Percentiles rank a stretch among this genome's conserved stretches.
Conservation (phyloP, 352 stramenopile species). For the Achlya hypogyna region DNA sequence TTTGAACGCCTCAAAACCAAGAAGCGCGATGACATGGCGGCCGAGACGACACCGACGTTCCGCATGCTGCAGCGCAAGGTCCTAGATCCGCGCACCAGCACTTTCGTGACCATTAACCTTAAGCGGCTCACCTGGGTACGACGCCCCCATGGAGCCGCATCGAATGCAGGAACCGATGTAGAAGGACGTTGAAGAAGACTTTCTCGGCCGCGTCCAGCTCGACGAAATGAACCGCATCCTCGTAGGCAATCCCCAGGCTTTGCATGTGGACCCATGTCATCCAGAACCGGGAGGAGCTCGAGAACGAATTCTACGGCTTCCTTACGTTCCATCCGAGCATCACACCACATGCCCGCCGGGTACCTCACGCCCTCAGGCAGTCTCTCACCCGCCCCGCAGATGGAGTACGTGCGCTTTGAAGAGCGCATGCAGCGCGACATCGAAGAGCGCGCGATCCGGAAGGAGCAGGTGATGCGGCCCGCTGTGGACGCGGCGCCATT, state of each 20-base stretch:
- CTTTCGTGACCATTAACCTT: background rate
- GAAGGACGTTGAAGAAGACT: conserved; percentile 48
- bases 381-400: conserved; percentile 8
- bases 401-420: conserved; percentile 45
- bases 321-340: conserved; percentile 42
- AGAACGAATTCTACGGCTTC: conserved; percentile 32
- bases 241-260: background rate
- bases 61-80: background rate
- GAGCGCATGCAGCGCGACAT: conserved; percentile 47
- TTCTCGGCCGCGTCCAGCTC: conserved; percentile 51
- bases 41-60: conserved; percentile 1
- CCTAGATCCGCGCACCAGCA: background rate
- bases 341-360: conserved; percentile 27
- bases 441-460: conserved; percentile 32
- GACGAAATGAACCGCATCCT: conserved; percentile 40
- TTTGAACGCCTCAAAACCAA: conserved; percentile 15
- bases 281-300: conserved; percentile 34
- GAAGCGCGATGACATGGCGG: background rate
- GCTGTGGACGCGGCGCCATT: background rate
- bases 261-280: background rate
- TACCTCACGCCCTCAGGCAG: background rate
- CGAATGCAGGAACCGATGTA: conserved; percentile 12
- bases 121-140: conserved; percentile 12
- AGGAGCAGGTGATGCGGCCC: conserved; percentile 26
- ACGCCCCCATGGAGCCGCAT: too few relatives aligned